Percentiles rank a stretch among this genome's conserved stretches.
These are phyloP conservation scores for Setaria italica DNA, from an alignment of 202 grass and related monocot species.

Conservation along the genomic window DNA sequence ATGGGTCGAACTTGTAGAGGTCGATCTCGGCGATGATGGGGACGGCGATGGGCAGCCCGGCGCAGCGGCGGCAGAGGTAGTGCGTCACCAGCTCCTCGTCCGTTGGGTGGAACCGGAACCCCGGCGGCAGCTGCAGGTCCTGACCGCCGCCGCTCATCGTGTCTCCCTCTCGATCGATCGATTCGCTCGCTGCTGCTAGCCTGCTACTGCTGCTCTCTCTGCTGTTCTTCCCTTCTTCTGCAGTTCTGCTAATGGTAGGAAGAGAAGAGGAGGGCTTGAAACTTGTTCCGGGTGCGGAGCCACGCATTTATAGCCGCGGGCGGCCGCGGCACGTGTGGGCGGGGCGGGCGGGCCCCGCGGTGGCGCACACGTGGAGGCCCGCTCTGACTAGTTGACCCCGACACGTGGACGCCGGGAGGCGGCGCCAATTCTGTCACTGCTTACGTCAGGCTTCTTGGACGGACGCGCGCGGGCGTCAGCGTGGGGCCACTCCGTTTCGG, in stretches of 20 bases:
- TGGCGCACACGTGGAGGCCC: constrained; percentile 32
- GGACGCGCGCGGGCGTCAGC: constrained; percentile 45
- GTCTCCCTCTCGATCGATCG: neutral
- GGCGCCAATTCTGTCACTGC: constrained; percentile 74
- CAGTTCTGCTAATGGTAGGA: constrained; percentile 3
- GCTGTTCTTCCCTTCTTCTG: neutral
- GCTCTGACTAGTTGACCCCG: constrained; percentile 40
- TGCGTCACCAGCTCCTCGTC: constrained; percentile 86
- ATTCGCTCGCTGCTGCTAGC: neutral
- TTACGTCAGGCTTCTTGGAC: constrained; percentile 72
- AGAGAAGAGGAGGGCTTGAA: constrained; percentile 59
- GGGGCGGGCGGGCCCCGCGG: constrained; percentile 12
- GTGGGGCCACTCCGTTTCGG: constrained; percentile 51
- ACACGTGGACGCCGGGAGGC: constrained; percentile 52
- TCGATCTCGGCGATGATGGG: constrained; percentile 89
- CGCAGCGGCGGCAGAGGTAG: constrained; percentile 85
- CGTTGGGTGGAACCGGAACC: constrained; percentile 94
- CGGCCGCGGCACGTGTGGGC: constrained; percentile 57
- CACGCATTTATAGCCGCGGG: constrained; percentile 52
- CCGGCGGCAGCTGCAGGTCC: constrained; percentile 75
- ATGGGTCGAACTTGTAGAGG: constrained; percentile 91
- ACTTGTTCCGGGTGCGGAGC: constrained; percentile 59
- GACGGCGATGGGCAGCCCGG: constrained; percentile 66
- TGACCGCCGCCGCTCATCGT: constrained; percentile 57
- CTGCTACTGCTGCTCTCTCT: neutral